A percentile compares a stretch with the other conserved stretches of the same genome.
Conservation (phyloP, 345 rosid species). For the Citrus maxima region DNA sequence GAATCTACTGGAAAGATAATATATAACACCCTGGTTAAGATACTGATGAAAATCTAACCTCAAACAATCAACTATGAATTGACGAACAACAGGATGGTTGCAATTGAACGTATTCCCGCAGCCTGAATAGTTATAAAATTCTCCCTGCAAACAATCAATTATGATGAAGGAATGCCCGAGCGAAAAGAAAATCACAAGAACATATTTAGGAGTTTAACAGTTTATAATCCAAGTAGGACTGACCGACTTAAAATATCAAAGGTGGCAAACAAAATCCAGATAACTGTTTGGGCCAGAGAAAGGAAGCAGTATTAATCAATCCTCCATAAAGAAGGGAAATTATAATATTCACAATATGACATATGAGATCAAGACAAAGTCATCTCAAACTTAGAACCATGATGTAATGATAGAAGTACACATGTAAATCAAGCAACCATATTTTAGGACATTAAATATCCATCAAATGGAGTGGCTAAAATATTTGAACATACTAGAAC, state of each 20-base stretch:
- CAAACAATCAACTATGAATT: conserved; percentile 80
- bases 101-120: conserved; percentile 98
- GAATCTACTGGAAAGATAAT: neutral
- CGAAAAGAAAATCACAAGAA: neutral
- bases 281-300: no score
- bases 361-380: no score
- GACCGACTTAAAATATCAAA: neutral
- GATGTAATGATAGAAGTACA: no score
- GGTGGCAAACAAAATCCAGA: neutral
- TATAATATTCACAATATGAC: no score
- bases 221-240: neutral
- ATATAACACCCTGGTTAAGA: neutral
- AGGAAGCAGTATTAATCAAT: no score
- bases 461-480: no score
- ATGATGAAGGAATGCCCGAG: neutral
- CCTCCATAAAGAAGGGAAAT: no score
- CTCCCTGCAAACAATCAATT: conserved; percentile 55
- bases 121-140: conserved; percentile 97
- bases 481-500: no score
- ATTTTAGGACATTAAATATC: no score
- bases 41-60: conserved; percentile 45
- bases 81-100: conserved; percentile 96
- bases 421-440: no score
- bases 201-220: neutral
- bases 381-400: no score